Evolutionary conservation across 2,329 filamentous ascomycete species (phyloP).

Genomic region (Clonostachys chloroleuca): DNA sequence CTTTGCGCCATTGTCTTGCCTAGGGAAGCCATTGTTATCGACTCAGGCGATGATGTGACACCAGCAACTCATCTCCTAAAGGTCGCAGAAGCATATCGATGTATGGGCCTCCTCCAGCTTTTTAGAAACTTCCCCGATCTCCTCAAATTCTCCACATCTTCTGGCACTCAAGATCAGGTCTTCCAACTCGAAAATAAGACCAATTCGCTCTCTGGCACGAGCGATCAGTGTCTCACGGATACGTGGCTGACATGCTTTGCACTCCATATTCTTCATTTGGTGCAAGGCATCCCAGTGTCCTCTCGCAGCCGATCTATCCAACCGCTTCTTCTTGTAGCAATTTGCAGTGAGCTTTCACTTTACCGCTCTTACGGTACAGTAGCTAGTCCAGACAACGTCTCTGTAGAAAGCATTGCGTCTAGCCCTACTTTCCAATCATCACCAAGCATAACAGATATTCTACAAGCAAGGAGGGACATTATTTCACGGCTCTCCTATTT

Average conservation of each 20-base stretch:
- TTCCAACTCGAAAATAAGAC: neutral
- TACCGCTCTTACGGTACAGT: too few relatives aligned
- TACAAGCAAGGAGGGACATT: too few relatives aligned
- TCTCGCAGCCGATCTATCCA: conserved; percentile 5
- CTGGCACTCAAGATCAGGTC: conserved; percentile 3
- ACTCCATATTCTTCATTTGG: conserved; percentile 7
- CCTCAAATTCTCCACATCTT: conserved; percentile 7
- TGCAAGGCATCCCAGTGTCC: conserved; percentile 5
- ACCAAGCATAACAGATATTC: too few relatives aligned
- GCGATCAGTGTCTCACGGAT: conserved; percentile 6
- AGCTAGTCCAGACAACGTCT: conserved; percentile 1
- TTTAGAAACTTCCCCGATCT: conserved; percentile 14
- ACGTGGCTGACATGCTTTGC: conserved; percentile 16
- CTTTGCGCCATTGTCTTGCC: conserved; percentile 4
- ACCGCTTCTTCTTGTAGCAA: conserved; percentile 6
- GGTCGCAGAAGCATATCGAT: conserved; percentile 12
- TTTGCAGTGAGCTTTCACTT: too few relatives aligned
- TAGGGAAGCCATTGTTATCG: conserved; percentile 5
- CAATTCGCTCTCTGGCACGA: conserved; percentile 10
- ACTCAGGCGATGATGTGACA: conserved; percentile 8
- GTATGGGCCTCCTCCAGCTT: conserved; percentile 8
- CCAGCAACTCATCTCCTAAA: conserved; percentile 7
- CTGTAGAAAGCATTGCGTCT: too few relatives aligned
- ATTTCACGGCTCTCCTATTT: conserved; percentile 21
- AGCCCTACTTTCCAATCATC: too few relatives aligned